Base-by-base conservation (phyloP, 179 eudicot species). In the Gypsophila paniculata region DNA sequence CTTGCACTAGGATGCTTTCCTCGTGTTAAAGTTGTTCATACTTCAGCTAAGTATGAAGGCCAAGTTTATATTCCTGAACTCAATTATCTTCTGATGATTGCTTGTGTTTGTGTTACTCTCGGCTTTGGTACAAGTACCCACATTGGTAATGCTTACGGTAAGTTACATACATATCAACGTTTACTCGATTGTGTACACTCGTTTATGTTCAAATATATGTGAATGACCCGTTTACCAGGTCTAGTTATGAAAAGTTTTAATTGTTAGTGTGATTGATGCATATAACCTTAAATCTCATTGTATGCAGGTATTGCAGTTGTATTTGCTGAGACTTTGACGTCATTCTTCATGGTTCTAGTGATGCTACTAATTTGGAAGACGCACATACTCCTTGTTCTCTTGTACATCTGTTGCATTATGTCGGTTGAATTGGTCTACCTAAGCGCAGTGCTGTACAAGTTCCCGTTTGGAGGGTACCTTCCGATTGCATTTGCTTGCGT, bases 281-380 rank as follows among this genome's bases (percentile, higher is more conserved):
- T n/a, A n/a, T n/a, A n/a, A n/a, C n/a, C n/a, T n/a, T n/a, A n/a
- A n/a, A n/a, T n/a, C n/a, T n/a, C n/a, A n/a, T n/a, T n/a, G n/a
- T n/a, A n/a, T 81, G 67, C 78, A 90, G 96, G 96, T 12, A 88
- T 85, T 7, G 89, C 93, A 0, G 90, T 88, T 65, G 87, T 88
- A 32, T 88, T 82, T 68, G 96, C 86, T 19, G 86, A 85, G 86
- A 73, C 80, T 0, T 73, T 90, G 0, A 88, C 96, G 12, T 88
- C 96, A 0, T 39, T 67, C 4, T 84, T 88, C 38, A 61, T 90
- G 55, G 75, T 85, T 2, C 72, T 90, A 3, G 72, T 90, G 54
- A 86, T 90, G 96, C 70, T 90, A 12, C 46, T 86, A 52, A 80
- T 88, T 65, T 86, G 96, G 93, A 90, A 86, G 75, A 83, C 77